phyloP scores from a whole-genome alignment of 768 basidiomycete species.

The Mycena venus region DNA sequence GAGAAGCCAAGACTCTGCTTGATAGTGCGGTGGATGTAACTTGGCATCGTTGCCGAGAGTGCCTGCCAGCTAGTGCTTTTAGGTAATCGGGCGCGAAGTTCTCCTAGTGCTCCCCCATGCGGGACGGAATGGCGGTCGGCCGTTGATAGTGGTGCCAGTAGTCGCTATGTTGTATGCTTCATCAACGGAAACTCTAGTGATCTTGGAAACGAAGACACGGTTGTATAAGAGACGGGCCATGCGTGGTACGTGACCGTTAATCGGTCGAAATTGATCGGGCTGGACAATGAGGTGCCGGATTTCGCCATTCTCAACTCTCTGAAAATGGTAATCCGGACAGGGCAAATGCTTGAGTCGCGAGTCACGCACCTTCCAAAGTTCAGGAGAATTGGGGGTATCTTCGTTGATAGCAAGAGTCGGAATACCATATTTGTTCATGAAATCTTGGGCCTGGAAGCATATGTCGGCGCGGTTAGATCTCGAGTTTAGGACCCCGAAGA shows the following conservation, averaged over 20 bases:
- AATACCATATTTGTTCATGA: not conserved
- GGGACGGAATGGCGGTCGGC: constrained; percentile 36
- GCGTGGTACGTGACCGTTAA: constrained; percentile 29
- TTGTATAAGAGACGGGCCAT: constrained; percentile 27
- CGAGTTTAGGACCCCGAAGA: no score
- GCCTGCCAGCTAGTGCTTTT: constrained; percentile 21
- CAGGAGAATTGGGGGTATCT: not conserved
- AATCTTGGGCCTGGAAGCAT: not conserved
- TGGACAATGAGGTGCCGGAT: not conserved
- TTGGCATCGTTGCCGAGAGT: constrained; percentile 40
- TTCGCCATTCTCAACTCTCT: not conserved
- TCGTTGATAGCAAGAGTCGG: not conserved
- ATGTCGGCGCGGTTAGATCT: no score
- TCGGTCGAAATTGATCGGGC: not conserved
- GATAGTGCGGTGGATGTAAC: constrained; percentile 33
- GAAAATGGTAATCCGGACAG: no score
- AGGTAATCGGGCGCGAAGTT: constrained; percentile 33
- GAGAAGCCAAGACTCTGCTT: constrained; percentile 25
- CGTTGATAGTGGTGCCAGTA: constrained; percentile 36
- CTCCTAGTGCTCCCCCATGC: constrained; percentile 38
- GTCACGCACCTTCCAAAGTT: no score
- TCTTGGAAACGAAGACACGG: constrained; percentile 15
- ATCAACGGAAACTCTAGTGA: no score
- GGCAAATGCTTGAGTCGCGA: no score
- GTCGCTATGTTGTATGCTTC: constrained; percentile 41